Evolutionary conservation across 2,329 filamentous ascomycete species (phyloP).

Genomic region (Penicillium occitanis): DNA sequence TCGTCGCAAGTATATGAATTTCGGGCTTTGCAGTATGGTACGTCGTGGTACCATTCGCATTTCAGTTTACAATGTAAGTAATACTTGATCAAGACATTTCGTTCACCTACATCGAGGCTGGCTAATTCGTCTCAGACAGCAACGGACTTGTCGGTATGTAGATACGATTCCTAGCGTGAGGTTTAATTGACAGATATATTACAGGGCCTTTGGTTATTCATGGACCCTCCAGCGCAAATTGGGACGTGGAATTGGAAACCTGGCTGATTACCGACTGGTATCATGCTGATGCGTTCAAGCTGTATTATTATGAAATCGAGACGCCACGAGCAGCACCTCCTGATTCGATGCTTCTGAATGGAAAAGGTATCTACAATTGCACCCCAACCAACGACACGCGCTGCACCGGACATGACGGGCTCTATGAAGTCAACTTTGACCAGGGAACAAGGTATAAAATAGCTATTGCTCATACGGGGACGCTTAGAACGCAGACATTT

Average conservation of each 20-base stretch:
- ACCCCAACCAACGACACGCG: neutral
- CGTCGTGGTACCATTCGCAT: constrained; percentile 37
- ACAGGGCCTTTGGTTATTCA: constrained; percentile 53
- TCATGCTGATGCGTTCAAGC: constrained; percentile 28
- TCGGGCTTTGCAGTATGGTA: constrained; percentile 37
- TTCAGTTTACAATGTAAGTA: constrained; percentile 45
- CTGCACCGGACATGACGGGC: too few species aligned
- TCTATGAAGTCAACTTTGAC: too few species aligned
- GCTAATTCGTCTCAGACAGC: too few species aligned
- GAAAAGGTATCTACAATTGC: constrained; percentile 42
- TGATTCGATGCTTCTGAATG: too few species aligned
- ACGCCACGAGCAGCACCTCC: neutral
- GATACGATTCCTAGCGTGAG: too few species aligned
- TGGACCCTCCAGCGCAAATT: constrained; percentile 41
- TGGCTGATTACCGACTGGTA: constrained; percentile 39
- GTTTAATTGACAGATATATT: too few species aligned
- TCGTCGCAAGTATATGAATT: constrained; percentile 29
- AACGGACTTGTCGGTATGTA: too few species aligned
- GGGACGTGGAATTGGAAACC: constrained; percentile 38
- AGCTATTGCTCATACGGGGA: too few species aligned
- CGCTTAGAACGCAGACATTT: too few species aligned
- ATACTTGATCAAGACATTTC: constrained; percentile 45
- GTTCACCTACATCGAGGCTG: too few species aligned
- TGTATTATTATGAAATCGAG: constrained; percentile 22
- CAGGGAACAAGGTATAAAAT: too few species aligned